Percentiles rank a stretch among this genome's conserved stretches.
Conservation (phyloP, 495 filamentous ascomycete genomes). For the Neurospora sp. region DNA sequence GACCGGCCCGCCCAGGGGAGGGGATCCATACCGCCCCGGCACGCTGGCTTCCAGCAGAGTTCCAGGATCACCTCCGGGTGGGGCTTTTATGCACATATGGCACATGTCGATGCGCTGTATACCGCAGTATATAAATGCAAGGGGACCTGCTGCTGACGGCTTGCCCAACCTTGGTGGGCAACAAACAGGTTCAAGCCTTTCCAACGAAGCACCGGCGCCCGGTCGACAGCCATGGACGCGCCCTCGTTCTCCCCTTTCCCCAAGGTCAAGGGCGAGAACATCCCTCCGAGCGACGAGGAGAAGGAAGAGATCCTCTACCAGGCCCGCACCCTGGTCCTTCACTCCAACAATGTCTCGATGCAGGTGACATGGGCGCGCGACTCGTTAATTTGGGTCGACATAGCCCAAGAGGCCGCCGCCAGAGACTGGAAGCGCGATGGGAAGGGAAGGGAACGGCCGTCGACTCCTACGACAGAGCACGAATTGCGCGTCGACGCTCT, state of each 20-base stretch:
- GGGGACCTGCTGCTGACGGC: slow-evolving; percentile 13
- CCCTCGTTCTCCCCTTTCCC: slow-evolving; percentile 91
- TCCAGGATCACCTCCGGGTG: neutral
- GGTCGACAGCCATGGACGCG: slow-evolving; percentile 35
- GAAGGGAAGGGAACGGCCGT: slow-evolving; percentile 49
- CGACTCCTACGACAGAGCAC: slow-evolving; percentile 79
- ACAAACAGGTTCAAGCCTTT: slow-evolving; percentile 38
- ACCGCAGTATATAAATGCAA: neutral
- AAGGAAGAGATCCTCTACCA: slow-evolving; percentile 78
- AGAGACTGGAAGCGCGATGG: slow-evolving; percentile 50
- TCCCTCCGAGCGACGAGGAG: slow-evolving; percentile 90
- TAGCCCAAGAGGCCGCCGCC: slow-evolving; percentile 57
- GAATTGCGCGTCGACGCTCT: slow-evolving; percentile 80
- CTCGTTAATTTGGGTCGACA: slow-evolving; percentile 78
- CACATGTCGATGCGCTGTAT: neutral
- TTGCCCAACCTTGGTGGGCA: slow-evolving; percentile 7
- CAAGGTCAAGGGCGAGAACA: slow-evolving; percentile 73
- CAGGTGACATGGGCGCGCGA: slow-evolving; percentile 96
- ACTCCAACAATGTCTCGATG: slow-evolving; percentile 92
- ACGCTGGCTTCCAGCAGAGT: neutral
- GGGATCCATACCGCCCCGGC: neutral
- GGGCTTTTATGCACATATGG: neutral
- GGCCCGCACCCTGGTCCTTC: slow-evolving; percentile 71
- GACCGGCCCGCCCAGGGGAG: neutral
- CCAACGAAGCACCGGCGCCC: slow-evolving; percentile 18